Base-by-base conservation (phyloP, 2,329 filamentous ascomycete species). In the Beauveria varroae region DNA sequence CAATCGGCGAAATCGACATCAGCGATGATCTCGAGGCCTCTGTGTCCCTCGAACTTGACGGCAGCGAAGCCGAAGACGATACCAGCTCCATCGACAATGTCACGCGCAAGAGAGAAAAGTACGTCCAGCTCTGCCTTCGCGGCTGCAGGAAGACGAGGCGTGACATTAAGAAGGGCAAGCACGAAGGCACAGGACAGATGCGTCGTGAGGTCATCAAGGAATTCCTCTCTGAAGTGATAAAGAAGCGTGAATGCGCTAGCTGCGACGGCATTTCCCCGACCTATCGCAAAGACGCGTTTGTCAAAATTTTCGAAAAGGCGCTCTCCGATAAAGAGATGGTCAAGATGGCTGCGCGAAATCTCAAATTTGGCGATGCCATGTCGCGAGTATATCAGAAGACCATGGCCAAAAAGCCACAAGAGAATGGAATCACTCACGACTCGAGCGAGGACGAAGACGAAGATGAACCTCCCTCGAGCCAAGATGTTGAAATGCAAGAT, bases 281-380 rank as follows among this genome's bases (percentile, higher is more conserved):
- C 2, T 98, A 91, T 74, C 87, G 93, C 67, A 97, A 96, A 73
- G 93, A 99, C 69, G 84, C 89, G 49, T 95, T 86, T 68, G 89
- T 93, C 70, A 99, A 98, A 74, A 92, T 99, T 59, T 99, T 98
- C 74, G 88, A 93, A 71, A 95, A 90, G 70, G 80, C 89, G 2
- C 77, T 97, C 61, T 84, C 81, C 52, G 75, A 81, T 52, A 96
- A 96, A 73, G 86, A 95, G 41, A 86, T 86, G 71, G 82, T 86
- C 47, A 86, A 88, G 64, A 96, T 96, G 89, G 82, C 86, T 3
- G 85, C 89, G 63, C 79, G 78, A 52, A 81, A 79, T 56, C 84
- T 92, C 70, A 87, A 86, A 67, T 79, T 85, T 41, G 81, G 82
- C 57, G 90, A 95, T 70, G 87, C 90, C 3, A 79, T 96, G 67